Base-by-base conservation (phyloP, 768 basidiomycete genomes). In the Holtermanniella nyarrowii region DNA sequence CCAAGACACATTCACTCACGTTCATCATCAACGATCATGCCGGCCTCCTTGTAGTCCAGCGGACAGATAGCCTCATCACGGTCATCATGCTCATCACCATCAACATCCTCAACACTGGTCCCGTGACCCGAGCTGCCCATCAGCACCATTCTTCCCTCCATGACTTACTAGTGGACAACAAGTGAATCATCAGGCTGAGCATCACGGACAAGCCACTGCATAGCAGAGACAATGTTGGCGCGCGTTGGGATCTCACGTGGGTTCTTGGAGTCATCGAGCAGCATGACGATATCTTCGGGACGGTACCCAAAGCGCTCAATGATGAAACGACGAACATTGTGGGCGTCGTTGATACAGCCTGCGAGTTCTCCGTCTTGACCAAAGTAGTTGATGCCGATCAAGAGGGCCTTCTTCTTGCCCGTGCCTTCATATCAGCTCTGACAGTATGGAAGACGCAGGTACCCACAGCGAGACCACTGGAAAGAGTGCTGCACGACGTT, bases 381-480 rank as follows among this genome's bases (percentile, higher is more conserved):
- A 27, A 48, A 27, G 27, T 48, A 48, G 47, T 48, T 48, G 47
- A 48, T 48, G 27, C 47, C 47, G 27, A 48, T 26, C 12, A 48
- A 27, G 7, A 48, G 26, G 16, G 47, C 47, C 47, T 48, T 48
- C 27, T 27, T 27, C 10, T 39, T 27, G n/a, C 47, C 47, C 16
- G n/a, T 18, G 27, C 47, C 47, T 48, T 12, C 31, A 7, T 37
- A 16, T 37, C 31, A 37, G 31, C 7, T 37, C 10, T 16, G 31
- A 37, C 7, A 7, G 31, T 16, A 37, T 37, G 10, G 31, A 37
- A 37, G 10, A 16, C 31, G 31, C 7, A 37, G n/a, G 31, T 7
- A 37, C 31, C 16, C 31, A 37, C 31, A 37, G 31, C 31, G 31
- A 37, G 31, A 37, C 31, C 31, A 37, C 31, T 37, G 31, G 31